Conservation (phyloP, 23 red algal species). For the Gracilaria domingensis region DNA sequence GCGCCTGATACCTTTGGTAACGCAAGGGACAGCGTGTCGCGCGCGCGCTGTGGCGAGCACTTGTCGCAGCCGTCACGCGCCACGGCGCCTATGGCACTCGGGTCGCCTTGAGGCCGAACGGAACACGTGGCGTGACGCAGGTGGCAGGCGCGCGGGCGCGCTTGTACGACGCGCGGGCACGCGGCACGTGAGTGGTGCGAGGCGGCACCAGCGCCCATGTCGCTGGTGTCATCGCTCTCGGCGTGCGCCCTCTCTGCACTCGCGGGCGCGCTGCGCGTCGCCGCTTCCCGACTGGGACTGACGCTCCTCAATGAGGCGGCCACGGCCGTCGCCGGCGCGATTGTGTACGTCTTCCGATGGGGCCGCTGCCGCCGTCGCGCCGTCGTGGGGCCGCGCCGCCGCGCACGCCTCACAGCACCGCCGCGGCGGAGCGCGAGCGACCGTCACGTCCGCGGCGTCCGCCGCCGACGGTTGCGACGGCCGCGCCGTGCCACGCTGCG, state of each 20-base stretch:
- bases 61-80: no score
- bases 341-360: not conserved
- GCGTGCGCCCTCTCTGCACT: not conserved
- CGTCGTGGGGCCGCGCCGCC: not conserved
- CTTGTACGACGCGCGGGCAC: no score
- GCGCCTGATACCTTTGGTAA: no score
- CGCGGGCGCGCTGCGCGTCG: not conserved
- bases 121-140: no score
- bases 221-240: not conserved
- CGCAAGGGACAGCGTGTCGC: no score
- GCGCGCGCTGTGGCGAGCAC: no score
- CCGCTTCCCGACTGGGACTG: not conserved
- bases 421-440: no score
- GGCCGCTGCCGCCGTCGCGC: not conserved
- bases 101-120: not conserved
- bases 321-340: not conserved
- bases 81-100: constrained; percentile 1
- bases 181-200: not conserved
- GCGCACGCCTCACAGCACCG: no score
- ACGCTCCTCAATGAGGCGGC: not conserved
- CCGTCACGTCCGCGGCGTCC: no score
- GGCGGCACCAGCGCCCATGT: not conserved
- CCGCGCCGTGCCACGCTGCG: not conserved
- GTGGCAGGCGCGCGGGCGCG: no score
- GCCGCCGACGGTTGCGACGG: no score